A percentile compares a stretch with the other conserved stretches of the same genome.
Evolutionary conservation across 495 filamentous ascomycete species (phyloP).

Genomic region (Talaromyces wortmannii): DNA sequence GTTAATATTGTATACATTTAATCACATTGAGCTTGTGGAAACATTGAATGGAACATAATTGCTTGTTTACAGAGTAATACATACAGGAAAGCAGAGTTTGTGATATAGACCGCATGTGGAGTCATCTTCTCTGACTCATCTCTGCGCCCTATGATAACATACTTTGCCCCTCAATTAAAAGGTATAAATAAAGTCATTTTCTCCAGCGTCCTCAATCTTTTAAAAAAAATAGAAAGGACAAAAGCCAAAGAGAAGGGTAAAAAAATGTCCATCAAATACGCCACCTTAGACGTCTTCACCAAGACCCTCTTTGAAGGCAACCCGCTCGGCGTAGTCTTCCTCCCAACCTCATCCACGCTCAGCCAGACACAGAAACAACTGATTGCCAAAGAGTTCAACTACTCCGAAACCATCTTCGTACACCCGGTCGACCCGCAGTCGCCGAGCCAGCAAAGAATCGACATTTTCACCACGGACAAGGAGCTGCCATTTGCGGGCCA

Average conservation of each 20-base stretch:
- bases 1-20: neutral
- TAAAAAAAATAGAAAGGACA: too few relatives aligned
- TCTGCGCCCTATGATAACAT: too few relatives aligned
- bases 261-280: conserved; percentile 10
- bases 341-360: conserved; percentile 20
- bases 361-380: conserved; percentile 34
- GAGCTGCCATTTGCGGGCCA: conserved; percentile 76
- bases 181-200: too few relatives aligned
- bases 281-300: conserved; percentile 40
- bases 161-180: too few relatives aligned
- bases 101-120: too few relatives aligned
- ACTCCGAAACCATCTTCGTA: conserved; percentile 79
- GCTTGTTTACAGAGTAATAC: too few relatives aligned
- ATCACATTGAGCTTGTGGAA: neutral
- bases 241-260: too few relatives aligned
- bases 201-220: too few relatives aligned
- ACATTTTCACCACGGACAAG: conserved; percentile 59
- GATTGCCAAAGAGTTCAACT: conserved; percentile 75
- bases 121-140: too few relatives aligned
- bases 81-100: too few relatives aligned
- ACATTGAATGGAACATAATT: too few relatives aligned
- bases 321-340: conserved; percentile 33
- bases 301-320: conserved; percentile 30
- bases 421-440: conserved; percentile 23
- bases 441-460: conserved; percentile 29